Evolutionary conservation across 1,284 basidiomycete genomes (phyloP).

Genomic region (Mycena citricolor): DNA sequence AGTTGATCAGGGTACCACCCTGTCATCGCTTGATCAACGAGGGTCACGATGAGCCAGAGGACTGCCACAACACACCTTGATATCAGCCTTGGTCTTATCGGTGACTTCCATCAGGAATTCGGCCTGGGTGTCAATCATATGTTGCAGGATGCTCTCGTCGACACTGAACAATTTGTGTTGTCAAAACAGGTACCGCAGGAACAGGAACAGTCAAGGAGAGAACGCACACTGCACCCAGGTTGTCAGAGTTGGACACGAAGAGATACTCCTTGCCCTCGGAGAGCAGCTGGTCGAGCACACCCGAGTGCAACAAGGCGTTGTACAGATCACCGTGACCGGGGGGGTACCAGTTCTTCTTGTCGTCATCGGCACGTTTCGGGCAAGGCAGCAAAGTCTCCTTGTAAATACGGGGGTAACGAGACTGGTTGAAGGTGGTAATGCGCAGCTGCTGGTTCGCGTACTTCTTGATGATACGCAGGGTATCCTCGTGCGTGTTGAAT

Average conservation of each 20-base stretch:
- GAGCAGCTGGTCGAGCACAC: conserved; percentile 93
- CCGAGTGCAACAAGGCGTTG: conserved; percentile 92
- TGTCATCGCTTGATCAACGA: conserved; percentile 23
- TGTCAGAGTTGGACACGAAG: conserved; percentile 99
- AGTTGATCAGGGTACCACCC: conserved; percentile 98
- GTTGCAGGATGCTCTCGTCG: conserved; percentile 82
- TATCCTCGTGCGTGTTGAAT: conserved; percentile 99
- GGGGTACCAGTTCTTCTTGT: conserved; percentile 98
- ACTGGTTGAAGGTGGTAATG: conserved; percentile 98
- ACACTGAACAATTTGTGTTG: conserved; percentile 45
- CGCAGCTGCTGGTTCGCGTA: conserved; percentile 98
- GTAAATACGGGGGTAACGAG: conserved; percentile 95
- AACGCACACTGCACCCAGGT: conserved; percentile 94
- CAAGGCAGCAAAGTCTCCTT: conserved; percentile 93
- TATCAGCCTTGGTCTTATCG: conserved; percentile 99
- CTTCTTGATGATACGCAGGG: conserved; percentile 98
- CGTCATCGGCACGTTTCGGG: conserved; percentile 82
- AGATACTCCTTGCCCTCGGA: conserved; percentile 98
- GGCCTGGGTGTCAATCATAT: conserved; percentile 86
- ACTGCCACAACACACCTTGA: conserved; percentile 81
- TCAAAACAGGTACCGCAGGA: conserved; percentile 21
- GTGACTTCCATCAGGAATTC: conserved; percentile 99
- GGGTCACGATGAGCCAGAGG: background rate
- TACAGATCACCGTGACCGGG: conserved; percentile 98
- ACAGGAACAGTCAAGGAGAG: conserved; percentile 23